Base-by-base conservation (phyloP, 140 eudicot species). In the Flaveria floridana region DNA sequence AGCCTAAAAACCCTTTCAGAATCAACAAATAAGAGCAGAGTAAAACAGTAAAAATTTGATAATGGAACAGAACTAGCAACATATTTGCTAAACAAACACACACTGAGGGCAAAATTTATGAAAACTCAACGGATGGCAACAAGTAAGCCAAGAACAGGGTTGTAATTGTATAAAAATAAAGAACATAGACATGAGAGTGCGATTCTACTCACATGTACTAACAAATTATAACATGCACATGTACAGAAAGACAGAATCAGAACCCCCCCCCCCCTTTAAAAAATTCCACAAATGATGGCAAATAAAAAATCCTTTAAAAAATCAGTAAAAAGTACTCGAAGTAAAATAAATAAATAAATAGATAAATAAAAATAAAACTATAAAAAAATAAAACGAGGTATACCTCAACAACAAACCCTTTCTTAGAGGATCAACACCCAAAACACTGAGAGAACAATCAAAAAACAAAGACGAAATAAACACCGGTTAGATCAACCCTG, bases 211-310 rank as follows among this genome's bases (percentile, higher is more conserved):
- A 23, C 62, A 5, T 25, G 26, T 12, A 34, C 16, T 6, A 10
- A 21, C 6, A 71, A 8, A 52, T 52, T 48, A 71, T 16, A 28
- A 6, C 58, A 20, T n/a, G 59, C 23, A 5, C 23, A n/a, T 52
- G 20, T 52, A 19, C 3, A 42, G 15, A 18, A 25, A 19, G 21
- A 16, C 9, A 34, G 6, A 30, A 72, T 16, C 15, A 18, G 23
- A 56, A 72, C 44, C 37, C 37, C 57, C 25, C 25, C 20, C 57
- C 14, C 23, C 37, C 37, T 30, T 30, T 30, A 30, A 8, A 41
- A 56, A 62, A 73, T 39, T 73, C 69, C 42, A 73, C 37, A 41
- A 73, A 58, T 39, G 25, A 15, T 7, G 46, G 55, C 58, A 73
- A 41, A 72, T 41, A 20, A 14, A 57, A 21, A 25, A 25, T 44